phyloP scores from a whole-genome alignment of 78 protist species.

The Dictyostelium citrinum region DNA sequence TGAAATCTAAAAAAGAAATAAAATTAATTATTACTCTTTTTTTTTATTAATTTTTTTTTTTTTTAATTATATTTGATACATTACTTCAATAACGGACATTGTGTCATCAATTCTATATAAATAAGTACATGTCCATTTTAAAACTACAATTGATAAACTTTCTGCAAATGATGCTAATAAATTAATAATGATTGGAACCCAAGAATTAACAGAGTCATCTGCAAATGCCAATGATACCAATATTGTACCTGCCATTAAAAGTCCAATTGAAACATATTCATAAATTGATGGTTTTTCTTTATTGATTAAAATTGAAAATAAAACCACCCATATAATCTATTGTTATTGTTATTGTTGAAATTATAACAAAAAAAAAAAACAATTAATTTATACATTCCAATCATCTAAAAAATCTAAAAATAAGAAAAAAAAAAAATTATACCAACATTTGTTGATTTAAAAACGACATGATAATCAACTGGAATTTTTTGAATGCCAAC shows the following conservation, averaged over 20 bases:
- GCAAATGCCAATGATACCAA: constrained; percentile 20
- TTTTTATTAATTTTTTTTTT: neutral
- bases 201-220: neutral
- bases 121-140: constrained; percentile 61
- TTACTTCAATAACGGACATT: constrained; percentile 33
- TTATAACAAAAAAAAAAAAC: too few relatives aligned
- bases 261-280: constrained; percentile 6
- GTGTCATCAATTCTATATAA: constrained; percentile 35
- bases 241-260: constrained; percentile 45
- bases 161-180: constrained; percentile 33
- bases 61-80: neutral
- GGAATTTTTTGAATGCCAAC: constrained; percentile 27
- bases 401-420: neutral
- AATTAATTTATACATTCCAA: too few relatives aligned
- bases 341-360: neutral
- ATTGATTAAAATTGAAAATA: constrained; percentile 55
- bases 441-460: constrained; percentile 70
- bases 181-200: constrained; percentile 40
- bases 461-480: constrained; percentile 56
- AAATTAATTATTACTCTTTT: neutral
- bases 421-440: neutral
- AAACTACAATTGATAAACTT: constrained; percentile 29
- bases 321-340: constrained; percentile 63
- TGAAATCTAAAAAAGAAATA: constrained; percentile 18
- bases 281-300: constrained; percentile 49